These are phyloP conservation scores for Rhodomyrtus tomentosa DNA, from an alignment of 345 rosid species.

Conservation along the genomic window DNA sequence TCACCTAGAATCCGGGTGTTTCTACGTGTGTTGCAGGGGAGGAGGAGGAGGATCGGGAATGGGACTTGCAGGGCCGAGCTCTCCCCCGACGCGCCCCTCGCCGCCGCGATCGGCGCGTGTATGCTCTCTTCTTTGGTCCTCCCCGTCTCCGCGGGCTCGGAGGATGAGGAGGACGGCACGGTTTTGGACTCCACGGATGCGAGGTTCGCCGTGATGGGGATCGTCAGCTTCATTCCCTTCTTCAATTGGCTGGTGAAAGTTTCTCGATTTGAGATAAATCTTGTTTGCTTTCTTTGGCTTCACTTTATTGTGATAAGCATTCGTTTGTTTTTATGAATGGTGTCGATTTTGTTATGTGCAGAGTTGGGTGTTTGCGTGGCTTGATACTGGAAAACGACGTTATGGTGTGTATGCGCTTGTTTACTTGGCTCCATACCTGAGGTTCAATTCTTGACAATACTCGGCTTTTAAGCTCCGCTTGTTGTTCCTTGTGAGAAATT, in stretches of 20 bases:
- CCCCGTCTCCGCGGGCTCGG: conserved; percentile 22
- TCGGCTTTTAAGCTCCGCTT: not conserved
- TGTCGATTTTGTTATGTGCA: conserved; percentile 5
- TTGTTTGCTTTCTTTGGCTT: not conserved
- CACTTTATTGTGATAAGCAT: not conserved
- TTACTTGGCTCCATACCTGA: conserved; percentile 77
- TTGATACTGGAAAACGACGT: conserved; percentile 78
- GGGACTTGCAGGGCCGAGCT: conserved; percentile 57
- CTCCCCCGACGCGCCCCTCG: conserved; percentile 56
- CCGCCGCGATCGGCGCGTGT: conserved; percentile 62
- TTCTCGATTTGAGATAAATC: not conserved
- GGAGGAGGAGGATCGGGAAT: conserved; percentile 11
- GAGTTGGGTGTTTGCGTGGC: conserved; percentile 99
- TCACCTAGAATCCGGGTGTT: not conserved
- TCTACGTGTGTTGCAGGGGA: not conserved
- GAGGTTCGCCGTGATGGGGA: conserved; percentile 82
- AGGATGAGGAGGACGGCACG: conserved; percentile 33
- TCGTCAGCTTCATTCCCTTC: conserved; percentile 86
- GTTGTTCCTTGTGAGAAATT: not conserved
- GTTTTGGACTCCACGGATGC: conserved; percentile 52
- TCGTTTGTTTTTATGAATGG: not conserved
- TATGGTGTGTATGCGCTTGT: conserved; percentile 66
- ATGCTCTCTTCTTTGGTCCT: conserved; percentile 63
- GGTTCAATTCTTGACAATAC: conserved; percentile 15
- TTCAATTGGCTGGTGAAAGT: conserved; percentile 88